Conservation (phyloP, 1,284 basidiomycete species). For the Trichosporon ovoides region DNA sequence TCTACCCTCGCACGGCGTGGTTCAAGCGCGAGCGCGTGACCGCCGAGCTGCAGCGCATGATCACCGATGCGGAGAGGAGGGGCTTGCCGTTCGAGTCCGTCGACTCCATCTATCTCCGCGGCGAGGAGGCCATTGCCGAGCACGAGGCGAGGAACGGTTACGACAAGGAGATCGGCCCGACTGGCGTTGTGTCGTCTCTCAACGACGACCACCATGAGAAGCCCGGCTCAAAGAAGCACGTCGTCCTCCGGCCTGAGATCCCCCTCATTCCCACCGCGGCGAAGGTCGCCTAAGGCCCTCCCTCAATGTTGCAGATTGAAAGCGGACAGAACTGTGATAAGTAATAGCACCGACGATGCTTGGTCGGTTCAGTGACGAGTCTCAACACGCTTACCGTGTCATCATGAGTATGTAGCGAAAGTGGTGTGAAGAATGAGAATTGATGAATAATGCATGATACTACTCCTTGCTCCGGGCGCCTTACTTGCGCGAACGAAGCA, state of each 20-base stretch:
- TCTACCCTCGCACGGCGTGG: slow-evolving; percentile 29
- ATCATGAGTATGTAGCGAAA: too few relatives aligned
- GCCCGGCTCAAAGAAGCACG: background rate
- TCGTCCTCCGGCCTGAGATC: background rate
- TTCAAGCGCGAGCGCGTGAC: slow-evolving; percentile 27
- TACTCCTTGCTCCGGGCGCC: background rate
- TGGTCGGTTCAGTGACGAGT: too few relatives aligned
- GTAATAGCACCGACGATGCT: too few relatives aligned
- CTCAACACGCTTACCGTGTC: too few relatives aligned
- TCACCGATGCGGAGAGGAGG: slow-evolving; percentile 20
- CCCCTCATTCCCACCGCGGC: background rate
- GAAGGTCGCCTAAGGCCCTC: background rate
- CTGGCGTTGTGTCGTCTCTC: slow-evolving; percentile 8
- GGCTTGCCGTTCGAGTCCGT: slow-evolving; percentile 14
- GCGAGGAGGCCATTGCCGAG: slow-evolving; percentile 27
- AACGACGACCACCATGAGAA: background rate
- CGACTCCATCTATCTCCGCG: slow-evolving; percentile 29
- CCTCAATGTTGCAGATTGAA: too few relatives aligned
- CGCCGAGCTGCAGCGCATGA: slow-evolving; percentile 27
- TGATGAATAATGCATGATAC: slow-evolving; percentile 5
- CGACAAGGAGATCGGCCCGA: slow-evolving; percentile 28
- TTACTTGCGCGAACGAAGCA: slow-evolving; percentile 19
- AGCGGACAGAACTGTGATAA: too few relatives aligned
- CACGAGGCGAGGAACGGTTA: slow-evolving; percentile 31
- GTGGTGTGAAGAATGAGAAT: background rate